Conservation (phyloP, 2,329 filamentous ascomycete genomes). For the Lecanicillium sp. region DNA sequence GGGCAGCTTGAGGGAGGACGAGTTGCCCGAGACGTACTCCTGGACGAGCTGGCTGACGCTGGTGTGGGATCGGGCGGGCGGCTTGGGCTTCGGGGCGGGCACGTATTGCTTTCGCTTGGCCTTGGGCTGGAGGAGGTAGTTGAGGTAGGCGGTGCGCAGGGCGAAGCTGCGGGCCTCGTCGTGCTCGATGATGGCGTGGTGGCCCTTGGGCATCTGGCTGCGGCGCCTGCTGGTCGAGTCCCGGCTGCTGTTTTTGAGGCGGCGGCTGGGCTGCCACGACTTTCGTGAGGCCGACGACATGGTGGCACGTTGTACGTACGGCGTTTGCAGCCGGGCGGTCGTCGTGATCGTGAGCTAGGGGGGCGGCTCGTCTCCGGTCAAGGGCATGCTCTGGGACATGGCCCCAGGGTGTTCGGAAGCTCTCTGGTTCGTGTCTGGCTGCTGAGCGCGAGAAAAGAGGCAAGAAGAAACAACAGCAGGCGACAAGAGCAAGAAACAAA, state of each 20-base stretch:
- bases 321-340: background rate
- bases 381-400: background rate
- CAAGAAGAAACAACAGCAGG: too few species aligned
- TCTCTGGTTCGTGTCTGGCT: too few species aligned
- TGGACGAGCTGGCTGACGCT: conserved; percentile 81
- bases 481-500: too few species aligned
- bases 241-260: conserved; percentile 35
- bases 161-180: conserved; percentile 90
- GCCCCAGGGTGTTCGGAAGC: background rate
- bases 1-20: conserved; percentile 47
- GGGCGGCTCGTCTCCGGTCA: background rate
- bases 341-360: too few species aligned
- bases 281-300: conserved; percentile 47
- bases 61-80: conserved; percentile 55
- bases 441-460: too few species aligned
- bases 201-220: conserved; percentile 34
- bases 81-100: conserved; percentile 49
- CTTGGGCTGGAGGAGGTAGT: conserved; percentile 88
- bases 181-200: conserved; percentile 44
- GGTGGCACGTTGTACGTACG: conserved; percentile 11
- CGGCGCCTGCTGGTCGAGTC: conserved; percentile 28
- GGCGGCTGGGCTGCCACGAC: conserved; percentile 37
- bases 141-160: conserved; percentile 81
- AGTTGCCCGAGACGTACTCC: conserved; percentile 59
- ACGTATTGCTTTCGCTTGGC: conserved; percentile 86